phyloP scores from a whole-genome alignment of 805 yeast species.

The Nakazawaea ambrosiae region DNA sequence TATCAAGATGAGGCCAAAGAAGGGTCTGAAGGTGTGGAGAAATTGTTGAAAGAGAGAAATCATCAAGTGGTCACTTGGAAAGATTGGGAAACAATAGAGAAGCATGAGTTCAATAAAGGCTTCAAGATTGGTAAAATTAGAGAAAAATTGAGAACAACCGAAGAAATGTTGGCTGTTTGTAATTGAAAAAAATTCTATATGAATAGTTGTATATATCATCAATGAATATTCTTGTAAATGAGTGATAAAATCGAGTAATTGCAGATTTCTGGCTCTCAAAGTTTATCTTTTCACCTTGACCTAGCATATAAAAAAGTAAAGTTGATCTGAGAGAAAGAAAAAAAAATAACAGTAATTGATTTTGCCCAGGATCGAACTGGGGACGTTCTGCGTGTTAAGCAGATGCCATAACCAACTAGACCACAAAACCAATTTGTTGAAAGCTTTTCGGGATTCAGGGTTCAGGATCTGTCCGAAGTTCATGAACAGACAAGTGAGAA shows the following conservation, averaged over 20 bases:
- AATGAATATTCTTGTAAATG: neutral
- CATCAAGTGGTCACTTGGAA: constrained; percentile 45
- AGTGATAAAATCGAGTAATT: neutral
- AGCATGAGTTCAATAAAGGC: constrained; percentile 47
- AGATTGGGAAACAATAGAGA: constrained; percentile 57
- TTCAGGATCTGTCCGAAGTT: too few species aligned
- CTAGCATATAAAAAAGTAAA: too few species aligned
- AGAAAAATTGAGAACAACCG: constrained; percentile 42
- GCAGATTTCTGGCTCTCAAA: too few species aligned
- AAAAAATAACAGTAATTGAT: constrained; percentile 46
- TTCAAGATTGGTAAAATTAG: constrained; percentile 41
- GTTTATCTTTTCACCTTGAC: too few species aligned
- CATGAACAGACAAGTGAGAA: too few species aligned
- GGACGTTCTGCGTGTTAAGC: constrained; percentile 99
- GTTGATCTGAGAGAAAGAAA: too few species aligned
- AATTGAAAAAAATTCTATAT: neutral
- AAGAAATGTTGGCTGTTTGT: constrained; percentile 39
- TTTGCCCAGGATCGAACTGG: constrained; percentile 99
- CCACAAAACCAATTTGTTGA: constrained; percentile 69
- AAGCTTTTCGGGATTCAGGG: too few species aligned
- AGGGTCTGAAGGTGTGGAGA: constrained; percentile 25
- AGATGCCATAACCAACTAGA: constrained; percentile 99
- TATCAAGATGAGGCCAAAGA: constrained; percentile 16
- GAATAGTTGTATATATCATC: neutral
- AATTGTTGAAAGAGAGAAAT: constrained; percentile 15